Evolutionary conservation across 2,329 filamentous ascomycete genomes (phyloP).

Genomic region (Clonostachys solani): DNA sequence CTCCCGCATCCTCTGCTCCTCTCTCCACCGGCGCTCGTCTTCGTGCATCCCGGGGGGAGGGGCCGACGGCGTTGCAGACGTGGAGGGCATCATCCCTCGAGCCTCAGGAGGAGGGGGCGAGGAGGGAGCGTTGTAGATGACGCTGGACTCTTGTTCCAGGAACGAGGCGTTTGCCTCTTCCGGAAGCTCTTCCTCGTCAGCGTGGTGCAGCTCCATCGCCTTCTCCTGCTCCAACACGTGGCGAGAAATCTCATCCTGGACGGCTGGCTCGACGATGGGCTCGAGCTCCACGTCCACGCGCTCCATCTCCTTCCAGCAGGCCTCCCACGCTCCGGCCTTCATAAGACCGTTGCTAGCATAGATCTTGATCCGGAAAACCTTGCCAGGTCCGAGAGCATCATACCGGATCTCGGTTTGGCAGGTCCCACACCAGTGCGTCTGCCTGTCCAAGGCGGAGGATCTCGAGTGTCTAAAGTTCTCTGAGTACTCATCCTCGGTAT

Average conservation of each 20-base stretch:
- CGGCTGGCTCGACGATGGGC: constrained; percentile 59
- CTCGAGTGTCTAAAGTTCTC: constrained; percentile 15
- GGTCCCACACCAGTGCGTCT: constrained; percentile 51
- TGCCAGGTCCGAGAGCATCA: constrained; percentile 46
- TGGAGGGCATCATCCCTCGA: no score
- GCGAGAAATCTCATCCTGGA: constrained; percentile 58
- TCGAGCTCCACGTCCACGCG: constrained; percentile 92
- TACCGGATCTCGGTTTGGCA: constrained; percentile 51
- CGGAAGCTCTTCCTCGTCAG: constrained; percentile 26
- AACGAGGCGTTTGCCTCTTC: constrained; percentile 15
- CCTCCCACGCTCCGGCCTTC: constrained; percentile 85
- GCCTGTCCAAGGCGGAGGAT: constrained; percentile 11
- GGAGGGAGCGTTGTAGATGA: neutral
- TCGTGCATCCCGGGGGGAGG: constrained; percentile 1
- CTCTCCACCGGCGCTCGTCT: constrained; percentile 30
- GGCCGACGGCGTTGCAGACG: neutral
- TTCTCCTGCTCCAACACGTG: constrained; percentile 42
- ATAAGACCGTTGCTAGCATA: constrained; percentile 95
- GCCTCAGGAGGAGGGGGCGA: neutral
- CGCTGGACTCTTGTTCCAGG: constrained; percentile 6
- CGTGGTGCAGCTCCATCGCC: constrained; percentile 25
- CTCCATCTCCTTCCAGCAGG: constrained; percentile 97
- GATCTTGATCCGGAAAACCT: constrained; percentile 75
- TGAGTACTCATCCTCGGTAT: constrained; percentile 18
- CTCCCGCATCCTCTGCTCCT: constrained; percentile 49